Percentiles rank a stretch among this genome's conserved stretches.
These are phyloP conservation scores for Tetrapyrgos nigripes DNA, from an alignment of 1,284 basidiomycete species.

Conservation along the genomic window DNA sequence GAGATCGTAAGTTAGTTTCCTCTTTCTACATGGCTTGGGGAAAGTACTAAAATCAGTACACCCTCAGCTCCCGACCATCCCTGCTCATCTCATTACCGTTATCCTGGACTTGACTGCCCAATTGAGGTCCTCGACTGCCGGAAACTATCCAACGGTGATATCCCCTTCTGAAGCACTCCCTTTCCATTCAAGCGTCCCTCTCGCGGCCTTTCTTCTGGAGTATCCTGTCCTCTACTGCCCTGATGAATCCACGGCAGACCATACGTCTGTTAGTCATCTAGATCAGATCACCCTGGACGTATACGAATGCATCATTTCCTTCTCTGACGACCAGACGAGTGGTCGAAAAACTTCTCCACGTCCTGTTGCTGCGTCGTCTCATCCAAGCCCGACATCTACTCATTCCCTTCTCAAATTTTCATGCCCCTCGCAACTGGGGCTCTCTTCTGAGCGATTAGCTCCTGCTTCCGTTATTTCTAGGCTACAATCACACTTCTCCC, in stretches of 20 bases:
- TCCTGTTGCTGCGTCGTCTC: not conserved
- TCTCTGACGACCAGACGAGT: not conserved
- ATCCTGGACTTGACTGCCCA: slow-evolving; percentile 12
- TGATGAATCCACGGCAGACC: slow-evolving; percentile 15
- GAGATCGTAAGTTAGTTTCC: slow-evolving; percentile 3
- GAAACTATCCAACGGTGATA: slow-evolving; percentile 22
- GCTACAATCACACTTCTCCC: slow-evolving; percentile 25
- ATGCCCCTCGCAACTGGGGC: slow-evolving; percentile 19
- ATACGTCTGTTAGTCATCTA: slow-evolving; percentile 43
- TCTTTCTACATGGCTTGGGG: not conserved
- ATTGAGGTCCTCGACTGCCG: slow-evolving; percentile 11
- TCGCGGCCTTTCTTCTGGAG: slow-evolving; percentile 61
- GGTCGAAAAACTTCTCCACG: not conserved
- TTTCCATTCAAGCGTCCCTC: slow-evolving; percentile 42
- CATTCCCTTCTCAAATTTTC: slow-evolving; percentile 25
- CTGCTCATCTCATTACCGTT: not conserved
- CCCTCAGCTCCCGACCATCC: not conserved
- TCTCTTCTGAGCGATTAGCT: not conserved
- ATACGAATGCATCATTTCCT: slow-evolving; percentile 43
- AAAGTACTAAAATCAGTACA: not conserved
- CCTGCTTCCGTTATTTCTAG: not conserved
- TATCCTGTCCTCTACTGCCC: slow-evolving; percentile 65
- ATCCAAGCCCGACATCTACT: not conserved
- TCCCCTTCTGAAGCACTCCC: slow-evolving; percentile 31
- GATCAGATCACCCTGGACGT: slow-evolving; percentile 50